phyloP scores from a whole-genome alignment of 2,329 filamentous ascomycete genomes.

The Talaromyces pinophilus region DNA sequence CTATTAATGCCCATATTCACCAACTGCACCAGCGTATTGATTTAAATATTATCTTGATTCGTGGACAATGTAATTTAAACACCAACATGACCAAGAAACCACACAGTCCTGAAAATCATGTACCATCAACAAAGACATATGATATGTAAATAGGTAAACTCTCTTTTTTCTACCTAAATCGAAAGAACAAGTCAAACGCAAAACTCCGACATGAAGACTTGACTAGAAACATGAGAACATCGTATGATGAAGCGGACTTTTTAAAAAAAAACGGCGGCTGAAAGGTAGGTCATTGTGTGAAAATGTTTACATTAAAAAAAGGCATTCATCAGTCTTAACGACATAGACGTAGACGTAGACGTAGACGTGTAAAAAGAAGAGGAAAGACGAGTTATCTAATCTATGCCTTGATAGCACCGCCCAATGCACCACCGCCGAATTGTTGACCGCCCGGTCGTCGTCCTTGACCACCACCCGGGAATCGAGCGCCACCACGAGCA shows the following conservation, averaged over 20 bases:
- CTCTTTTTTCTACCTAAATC: slow-evolving; percentile 1
- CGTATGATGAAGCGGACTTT: slow-evolving; percentile 14
- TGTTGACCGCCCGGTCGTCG: slow-evolving; percentile 52
- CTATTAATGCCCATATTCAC: no score
- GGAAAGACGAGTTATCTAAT: slow-evolving; percentile 13
- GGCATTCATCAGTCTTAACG: slow-evolving; percentile 18
- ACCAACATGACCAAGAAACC: no score
- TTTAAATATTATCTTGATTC: no score
- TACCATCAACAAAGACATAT: no score
- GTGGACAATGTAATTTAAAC: no score
- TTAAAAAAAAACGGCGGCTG: not conserved
- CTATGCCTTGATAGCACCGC: slow-evolving; percentile 54
- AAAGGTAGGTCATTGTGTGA: not conserved
- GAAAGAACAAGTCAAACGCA: not conserved
- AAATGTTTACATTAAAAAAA: slow-evolving; percentile 19
- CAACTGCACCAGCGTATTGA: no score
- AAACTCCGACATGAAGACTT: slow-evolving; percentile 11
- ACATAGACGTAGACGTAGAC: not conserved
- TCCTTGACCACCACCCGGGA: slow-evolving; percentile 42
- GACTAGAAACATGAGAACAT: slow-evolving; percentile 4
- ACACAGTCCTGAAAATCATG: no score
- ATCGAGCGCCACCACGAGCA: slow-evolving; percentile 40
- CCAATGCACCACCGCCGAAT: slow-evolving; percentile 54
- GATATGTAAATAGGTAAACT: not conserved
- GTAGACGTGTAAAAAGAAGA: not conserved